Evolutionary conservation across 192 early-diverging fungal genomes (phyloP).

Genomic region (Umbelopsis sp.): DNA sequence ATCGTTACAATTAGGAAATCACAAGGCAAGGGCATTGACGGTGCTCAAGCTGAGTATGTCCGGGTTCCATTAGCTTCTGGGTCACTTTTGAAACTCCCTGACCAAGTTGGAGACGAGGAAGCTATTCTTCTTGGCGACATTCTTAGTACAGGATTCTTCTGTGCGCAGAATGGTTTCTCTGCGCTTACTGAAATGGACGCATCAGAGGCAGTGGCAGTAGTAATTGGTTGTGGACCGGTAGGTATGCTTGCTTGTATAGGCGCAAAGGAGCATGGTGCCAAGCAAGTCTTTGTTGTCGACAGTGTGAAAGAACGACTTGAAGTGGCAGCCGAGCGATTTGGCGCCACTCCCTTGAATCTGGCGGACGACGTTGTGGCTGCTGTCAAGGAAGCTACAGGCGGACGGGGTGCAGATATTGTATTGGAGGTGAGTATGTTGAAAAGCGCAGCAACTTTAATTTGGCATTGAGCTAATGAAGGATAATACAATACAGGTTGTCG

Average conservation of each 20-base stretch:
- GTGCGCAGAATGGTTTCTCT: slow-evolving; percentile 51
- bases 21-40: slow-evolving; percentile 45
- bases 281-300: slow-evolving; percentile 47
- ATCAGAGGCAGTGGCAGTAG: slow-evolving; percentile 39
- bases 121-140: slow-evolving; percentile 57
- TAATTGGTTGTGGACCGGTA: slow-evolving; percentile 62
- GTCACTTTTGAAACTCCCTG: slow-evolving; percentile 45
- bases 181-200: slow-evolving; percentile 25
- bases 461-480: not conserved
- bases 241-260: slow-evolving; percentile 52
- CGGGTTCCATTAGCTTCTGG: slow-evolving; percentile 52
- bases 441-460: not conserved
- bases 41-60: slow-evolving; percentile 59
- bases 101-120: slow-evolving; percentile 40
- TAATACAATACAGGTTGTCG: slow-evolving; percentile 41
- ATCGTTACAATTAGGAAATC: not conserved
- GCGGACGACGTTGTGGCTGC: slow-evolving; percentile 15
- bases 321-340: slow-evolving; percentile 38
- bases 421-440: slow-evolving; percentile 40
- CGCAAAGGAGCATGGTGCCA: slow-evolving; percentile 40
- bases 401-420: slow-evolving; percentile 50
- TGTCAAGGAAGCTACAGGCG: slow-evolving; percentile 32
- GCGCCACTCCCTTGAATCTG: slow-evolving; percentile 38
- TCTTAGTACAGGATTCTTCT: slow-evolving; percentile 58
- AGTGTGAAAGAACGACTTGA: slow-evolving; percentile 45